These are phyloP conservation scores for Vicia sativa DNA, from an alignment of 306 rosid species.

Conservation along the genomic window DNA sequence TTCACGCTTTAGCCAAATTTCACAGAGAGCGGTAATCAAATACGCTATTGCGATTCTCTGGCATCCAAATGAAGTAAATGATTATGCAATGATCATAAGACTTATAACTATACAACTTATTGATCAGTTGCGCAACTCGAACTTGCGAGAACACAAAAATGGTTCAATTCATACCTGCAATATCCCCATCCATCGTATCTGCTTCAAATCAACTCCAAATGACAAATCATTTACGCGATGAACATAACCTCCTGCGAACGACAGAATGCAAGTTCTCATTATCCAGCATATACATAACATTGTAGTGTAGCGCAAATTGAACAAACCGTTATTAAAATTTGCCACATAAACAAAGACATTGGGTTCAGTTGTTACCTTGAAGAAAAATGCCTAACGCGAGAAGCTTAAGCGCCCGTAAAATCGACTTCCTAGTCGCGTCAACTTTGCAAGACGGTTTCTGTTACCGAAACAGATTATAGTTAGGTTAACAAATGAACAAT, in stretches of 20 bases:
- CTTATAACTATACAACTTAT: too few species aligned
- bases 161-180: constrained; percentile 63
- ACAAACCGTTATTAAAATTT: neutral
- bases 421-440: constrained; percentile 69
- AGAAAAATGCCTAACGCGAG: constrained; percentile 80
- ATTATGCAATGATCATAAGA: neutral
- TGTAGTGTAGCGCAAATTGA: neutral
- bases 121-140: too few species aligned
- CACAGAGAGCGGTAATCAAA: constrained; percentile 76
- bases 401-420: constrained; percentile 73
- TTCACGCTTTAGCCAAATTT: constrained; percentile 90
- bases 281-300: neutral
- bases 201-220: constrained; percentile 83
- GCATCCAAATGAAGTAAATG: constrained; percentile 20
- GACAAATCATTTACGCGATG: constrained; percentile 74
- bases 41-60: constrained; percentile 93
- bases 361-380: constrained; percentile 64
- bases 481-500: constrained; percentile 14
- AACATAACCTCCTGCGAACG: constrained; percentile 75
- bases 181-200: constrained; percentile 84
- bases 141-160: too few species aligned
- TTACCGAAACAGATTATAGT: constrained; percentile 27
- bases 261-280: constrained; percentile 5
- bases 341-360: constrained; percentile 30
- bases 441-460: constrained; percentile 70